Base-by-base conservation (phyloP, 306 rosid species). In the Quercus dentata region DNA sequence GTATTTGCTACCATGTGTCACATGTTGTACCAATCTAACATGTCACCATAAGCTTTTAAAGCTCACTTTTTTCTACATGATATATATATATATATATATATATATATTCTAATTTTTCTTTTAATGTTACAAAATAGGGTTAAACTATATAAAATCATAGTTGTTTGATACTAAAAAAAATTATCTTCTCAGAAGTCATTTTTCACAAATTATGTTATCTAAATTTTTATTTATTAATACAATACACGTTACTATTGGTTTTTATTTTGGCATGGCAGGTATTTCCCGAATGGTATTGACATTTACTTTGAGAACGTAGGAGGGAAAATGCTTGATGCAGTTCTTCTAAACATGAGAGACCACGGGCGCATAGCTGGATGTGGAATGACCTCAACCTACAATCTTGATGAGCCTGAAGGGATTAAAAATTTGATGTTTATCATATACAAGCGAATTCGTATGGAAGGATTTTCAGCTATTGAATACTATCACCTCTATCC, bases 241-340 rank as follows among this genome's bases (percentile, higher is more conserved):
- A 38, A 38, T 6, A 38, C 2, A 6, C 44, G 1, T 38, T 38
- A 38, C 44, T 0, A 6, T 38, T 38, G 59, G 20, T 15, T 55
- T 18, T 1, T 55, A 0, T 55, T 55, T 4, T 55, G 6, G 5
- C 19, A 18, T 55, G 59, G 18, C 10, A 80, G 76, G 84, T 80
- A 41, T 38, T 69, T 76, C 78, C 71, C 30, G 5, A 18, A 59
- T 25, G 78, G 78, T 44, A 75, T 75, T 9, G 79, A 63, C 79
- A 51, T 76, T 18, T 76, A 76, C 79, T 76, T 64, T 51, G 79
- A 76, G 52, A 76, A 76, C n/a, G 79, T 76, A 0, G 73, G 73
- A 18, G 74, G 80, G 7, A 17, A 64, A 63, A 76, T 64, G 63
- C 74, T 76, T 10, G 80, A 76, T 65, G 74, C 63, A 65, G 80